phyloP scores from a whole-genome alignment of 495 filamentous ascomycete genomes.

The Diplogelasinospora grovesii region DNA sequence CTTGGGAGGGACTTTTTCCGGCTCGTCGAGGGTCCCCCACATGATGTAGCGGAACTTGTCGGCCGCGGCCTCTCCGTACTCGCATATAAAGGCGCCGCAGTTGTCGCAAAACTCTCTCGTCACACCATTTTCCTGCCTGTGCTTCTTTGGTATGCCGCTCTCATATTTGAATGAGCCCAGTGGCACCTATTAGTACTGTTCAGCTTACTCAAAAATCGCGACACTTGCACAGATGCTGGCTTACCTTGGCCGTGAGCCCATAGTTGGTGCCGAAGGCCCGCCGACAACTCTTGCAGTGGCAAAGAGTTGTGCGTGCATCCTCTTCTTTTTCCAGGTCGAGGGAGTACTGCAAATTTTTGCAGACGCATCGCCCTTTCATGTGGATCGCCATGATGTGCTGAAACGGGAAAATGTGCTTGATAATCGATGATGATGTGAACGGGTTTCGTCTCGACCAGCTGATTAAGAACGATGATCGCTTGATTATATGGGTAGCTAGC shows the following conservation, averaged over 20 bases:
- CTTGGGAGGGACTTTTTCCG: conserved; percentile 54
- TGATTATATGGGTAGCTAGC: too few relatives aligned
- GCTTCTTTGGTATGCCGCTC: conserved; percentile 12
- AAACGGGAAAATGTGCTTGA: too few relatives aligned
- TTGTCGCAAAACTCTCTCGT: conserved; percentile 54
- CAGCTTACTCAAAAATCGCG: too few relatives aligned
- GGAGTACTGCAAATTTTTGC: conserved; percentile 15
- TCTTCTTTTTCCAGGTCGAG: conserved; percentile 12
- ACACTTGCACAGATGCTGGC: too few relatives aligned
- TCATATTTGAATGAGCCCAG: conserved; percentile 19
- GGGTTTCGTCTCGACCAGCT: too few relatives aligned
- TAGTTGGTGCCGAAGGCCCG: conserved; percentile 60
- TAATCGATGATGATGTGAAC: too few relatives aligned
- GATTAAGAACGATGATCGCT: too few relatives aligned
- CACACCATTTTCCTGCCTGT: conserved; percentile 24
- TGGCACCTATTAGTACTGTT: too few relatives aligned
- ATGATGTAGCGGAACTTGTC: conserved; percentile 56
- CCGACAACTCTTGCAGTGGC: conserved; percentile 58
- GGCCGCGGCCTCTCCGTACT: conserved; percentile 54
- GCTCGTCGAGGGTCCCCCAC: conserved; percentile 58
- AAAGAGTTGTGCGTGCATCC: conserved; percentile 55
- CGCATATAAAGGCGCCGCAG: conserved; percentile 57
- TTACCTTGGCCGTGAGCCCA: conserved; percentile 57
- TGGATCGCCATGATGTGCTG: conserved; percentile 12
- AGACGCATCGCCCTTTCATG: conserved; percentile 18